phyloP scores from a whole-genome alignment of 2,329 filamentous ascomycete genomes.

The Calonectria pseudoturangicola region DNA sequence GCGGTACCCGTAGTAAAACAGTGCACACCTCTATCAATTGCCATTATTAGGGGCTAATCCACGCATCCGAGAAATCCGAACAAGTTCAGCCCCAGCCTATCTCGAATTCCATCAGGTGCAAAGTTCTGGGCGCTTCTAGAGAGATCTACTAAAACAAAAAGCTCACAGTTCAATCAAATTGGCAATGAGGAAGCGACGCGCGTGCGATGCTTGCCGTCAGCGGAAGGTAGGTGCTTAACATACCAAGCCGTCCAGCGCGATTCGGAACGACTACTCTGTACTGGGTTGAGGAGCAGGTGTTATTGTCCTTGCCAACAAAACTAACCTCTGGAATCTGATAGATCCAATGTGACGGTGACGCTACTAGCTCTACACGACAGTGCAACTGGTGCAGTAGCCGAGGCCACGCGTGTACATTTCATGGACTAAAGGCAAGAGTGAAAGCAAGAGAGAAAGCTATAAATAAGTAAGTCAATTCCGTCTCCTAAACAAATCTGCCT shows the following conservation, averaged over 20 bases:
- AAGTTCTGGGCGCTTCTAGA: too few relatives aligned
- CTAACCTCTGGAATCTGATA: not conserved
- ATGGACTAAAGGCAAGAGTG: not conserved
- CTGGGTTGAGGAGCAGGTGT: not conserved
- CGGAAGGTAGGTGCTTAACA: not conserved
- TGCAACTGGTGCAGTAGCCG: not conserved
- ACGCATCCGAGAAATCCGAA: too few relatives aligned
- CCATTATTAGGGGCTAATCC: too few relatives aligned
- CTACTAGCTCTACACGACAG: not conserved
- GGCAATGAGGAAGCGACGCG: not conserved
- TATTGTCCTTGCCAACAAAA: not conserved
- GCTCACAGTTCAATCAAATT: too few relatives aligned
- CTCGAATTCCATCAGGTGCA: too few relatives aligned
- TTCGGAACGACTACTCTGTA: not conserved
- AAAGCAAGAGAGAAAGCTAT: not conserved
- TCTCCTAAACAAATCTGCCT: too few relatives aligned
- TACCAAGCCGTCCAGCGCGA: not conserved
- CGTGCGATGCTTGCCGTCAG: not conserved
- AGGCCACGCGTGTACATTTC: not conserved
- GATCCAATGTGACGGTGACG: slow-evolving; percentile 2
- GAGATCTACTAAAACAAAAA: too few relatives aligned
- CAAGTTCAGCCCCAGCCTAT: too few relatives aligned
- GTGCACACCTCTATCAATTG: too few relatives aligned
- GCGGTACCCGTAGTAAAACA: too few relatives aligned
- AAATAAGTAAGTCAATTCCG: not conserved